These are phyloP conservation scores for Aspergillus phoenicis DNA, from an alignment of 2,329 filamentous ascomycete genomes.

Conservation along the genomic window DNA sequence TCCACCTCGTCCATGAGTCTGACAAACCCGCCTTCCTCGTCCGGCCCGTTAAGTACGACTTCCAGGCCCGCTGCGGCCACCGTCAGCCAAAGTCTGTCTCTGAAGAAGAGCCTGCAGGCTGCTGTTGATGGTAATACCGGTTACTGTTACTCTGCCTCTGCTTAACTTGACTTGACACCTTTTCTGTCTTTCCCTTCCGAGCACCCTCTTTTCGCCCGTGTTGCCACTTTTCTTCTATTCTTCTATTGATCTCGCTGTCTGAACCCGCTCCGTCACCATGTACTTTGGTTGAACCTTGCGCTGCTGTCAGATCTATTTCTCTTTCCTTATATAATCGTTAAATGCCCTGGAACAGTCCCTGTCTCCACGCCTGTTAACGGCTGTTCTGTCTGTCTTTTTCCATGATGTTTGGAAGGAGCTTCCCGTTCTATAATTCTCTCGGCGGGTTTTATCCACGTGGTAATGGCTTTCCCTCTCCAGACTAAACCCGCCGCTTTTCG, in stretches of 20 bases:
- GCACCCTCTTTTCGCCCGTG: constrained; percentile 15
- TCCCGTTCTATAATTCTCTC: constrained; percentile 40
- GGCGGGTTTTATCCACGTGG: constrained; percentile 46
- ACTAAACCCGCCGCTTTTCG: neutral
- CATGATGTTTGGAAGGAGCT: constrained; percentile 46
- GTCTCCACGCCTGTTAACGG: constrained; percentile 10
- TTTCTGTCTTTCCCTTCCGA: constrained; percentile 13
- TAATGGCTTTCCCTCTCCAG: constrained; percentile 35
- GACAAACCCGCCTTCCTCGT: constrained; percentile 46
- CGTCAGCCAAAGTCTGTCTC: constrained; percentile 36
- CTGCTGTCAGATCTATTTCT: neutral
- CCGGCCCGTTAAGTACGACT: constrained; percentile 42
- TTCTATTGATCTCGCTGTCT: neutral
- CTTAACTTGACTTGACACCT: constrained; percentile 5
- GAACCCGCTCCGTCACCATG: constrained; percentile 15
- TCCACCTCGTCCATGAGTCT: constrained; percentile 39
- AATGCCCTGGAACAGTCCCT: neutral
- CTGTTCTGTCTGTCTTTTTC: constrained; percentile 20
- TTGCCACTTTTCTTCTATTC: constrained; percentile 13
- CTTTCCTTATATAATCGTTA: neutral
- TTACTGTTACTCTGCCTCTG: constrained; percentile 16
- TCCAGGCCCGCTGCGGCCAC: constrained; percentile 36
- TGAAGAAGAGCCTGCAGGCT: constrained; percentile 48
- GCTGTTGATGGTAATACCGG: constrained; percentile 50
- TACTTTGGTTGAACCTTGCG: constrained; percentile 12